phyloP scores from a whole-genome alignment of 805 yeast species.

The Yarrowia sp. region DNA sequence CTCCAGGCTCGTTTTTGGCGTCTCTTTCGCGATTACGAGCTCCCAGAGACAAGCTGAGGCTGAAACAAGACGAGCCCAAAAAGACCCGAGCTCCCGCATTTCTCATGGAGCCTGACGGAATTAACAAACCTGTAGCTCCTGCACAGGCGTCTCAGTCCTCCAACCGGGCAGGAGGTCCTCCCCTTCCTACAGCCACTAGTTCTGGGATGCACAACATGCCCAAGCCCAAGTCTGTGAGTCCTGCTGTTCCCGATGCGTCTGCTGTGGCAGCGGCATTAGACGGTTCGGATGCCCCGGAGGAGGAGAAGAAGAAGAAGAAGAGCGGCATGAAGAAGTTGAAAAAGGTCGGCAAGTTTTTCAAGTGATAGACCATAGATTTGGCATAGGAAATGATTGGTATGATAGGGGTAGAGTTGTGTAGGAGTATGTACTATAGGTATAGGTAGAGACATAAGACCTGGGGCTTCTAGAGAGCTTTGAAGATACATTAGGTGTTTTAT shows the following conservation, averaged over 20 bases:
- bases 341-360: slow-evolving; percentile 22
- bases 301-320: slow-evolving; percentile 27
- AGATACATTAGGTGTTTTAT: too few relatives aligned
- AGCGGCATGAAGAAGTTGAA: slow-evolving; percentile 27
- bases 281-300: background rate
- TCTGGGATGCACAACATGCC: background rate
- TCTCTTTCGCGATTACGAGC: slow-evolving; percentile 34
- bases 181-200: slow-evolving; percentile 15
- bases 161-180: slow-evolving; percentile 11
- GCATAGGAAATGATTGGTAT: too few relatives aligned
- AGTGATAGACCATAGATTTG: too few relatives aligned
- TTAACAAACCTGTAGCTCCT: slow-evolving; percentile 1
- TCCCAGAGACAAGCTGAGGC: slow-evolving; percentile 35
- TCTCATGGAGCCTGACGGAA: slow-evolving; percentile 22
- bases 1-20: slow-evolving; percentile 38
- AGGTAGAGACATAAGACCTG: too few relatives aligned
- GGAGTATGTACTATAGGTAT: too few relatives aligned
- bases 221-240: background rate
- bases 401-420: too few relatives aligned
- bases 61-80: slow-evolving; percentile 30
- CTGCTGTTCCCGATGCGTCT: background rate
- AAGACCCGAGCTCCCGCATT: slow-evolving; percentile 19
- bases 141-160: background rate
- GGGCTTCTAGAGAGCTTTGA: too few relatives aligned
- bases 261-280: background rate